Percentiles rank a stretch among this genome's conserved stretches.
These are phyloP conservation scores for Podospora sp. DNA, from an alignment of 495 filamentous ascomycete genomes.

Conservation along the genomic window DNA sequence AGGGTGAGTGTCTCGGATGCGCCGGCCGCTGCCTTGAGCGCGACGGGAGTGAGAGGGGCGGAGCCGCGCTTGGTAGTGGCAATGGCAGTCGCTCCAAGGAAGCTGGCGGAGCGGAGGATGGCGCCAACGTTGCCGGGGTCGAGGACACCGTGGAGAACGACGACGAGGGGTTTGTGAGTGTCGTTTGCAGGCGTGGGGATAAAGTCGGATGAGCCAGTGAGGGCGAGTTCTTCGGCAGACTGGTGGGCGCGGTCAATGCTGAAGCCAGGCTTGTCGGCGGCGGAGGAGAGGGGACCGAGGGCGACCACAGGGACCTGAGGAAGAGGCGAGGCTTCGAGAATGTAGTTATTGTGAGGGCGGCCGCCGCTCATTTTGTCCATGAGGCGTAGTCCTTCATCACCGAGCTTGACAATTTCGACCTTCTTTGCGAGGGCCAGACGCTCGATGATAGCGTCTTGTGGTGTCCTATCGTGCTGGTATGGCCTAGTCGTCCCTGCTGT, in stretches of 20 bases:
- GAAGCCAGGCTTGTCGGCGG: slow-evolving; percentile 50
- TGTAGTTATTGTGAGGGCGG: slow-evolving; percentile 88
- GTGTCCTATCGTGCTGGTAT: slow-evolving; percentile 19
- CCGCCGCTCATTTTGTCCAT: slow-evolving; percentile 81
- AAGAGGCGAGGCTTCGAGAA: slow-evolving; percentile 85
- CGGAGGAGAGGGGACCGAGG: slow-evolving; percentile 52
- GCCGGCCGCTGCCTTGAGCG: slow-evolving; percentile 84
- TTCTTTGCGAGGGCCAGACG: slow-evolving; percentile 60
- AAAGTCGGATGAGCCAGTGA: slow-evolving; percentile 65
- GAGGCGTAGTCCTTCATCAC: slow-evolving; percentile 56
- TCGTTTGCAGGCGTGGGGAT: slow-evolving; percentile 39
- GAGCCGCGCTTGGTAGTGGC: slow-evolving; percentile 67
- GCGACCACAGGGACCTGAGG: slow-evolving; percentile 69
- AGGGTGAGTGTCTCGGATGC: slow-evolving; percentile 78
- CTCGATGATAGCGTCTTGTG: slow-evolving; percentile 51
- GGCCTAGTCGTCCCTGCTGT: not conserved
- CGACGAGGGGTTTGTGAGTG: slow-evolving; percentile 70
- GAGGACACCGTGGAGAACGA: slow-evolving; percentile 81
- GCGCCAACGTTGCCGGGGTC: slow-evolving; percentile 90
- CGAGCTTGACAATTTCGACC: slow-evolving; percentile 56
- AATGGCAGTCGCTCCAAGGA: slow-evolving; percentile 79
- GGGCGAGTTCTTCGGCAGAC: slow-evolving; percentile 65
- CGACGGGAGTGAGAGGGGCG: slow-evolving; percentile 70
- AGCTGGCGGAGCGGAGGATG: slow-evolving; percentile 83
- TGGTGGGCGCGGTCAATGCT: slow-evolving; percentile 65